Conservation (phyloP, 768 basidiomycete genomes). For the Mycena filopes region DNA sequence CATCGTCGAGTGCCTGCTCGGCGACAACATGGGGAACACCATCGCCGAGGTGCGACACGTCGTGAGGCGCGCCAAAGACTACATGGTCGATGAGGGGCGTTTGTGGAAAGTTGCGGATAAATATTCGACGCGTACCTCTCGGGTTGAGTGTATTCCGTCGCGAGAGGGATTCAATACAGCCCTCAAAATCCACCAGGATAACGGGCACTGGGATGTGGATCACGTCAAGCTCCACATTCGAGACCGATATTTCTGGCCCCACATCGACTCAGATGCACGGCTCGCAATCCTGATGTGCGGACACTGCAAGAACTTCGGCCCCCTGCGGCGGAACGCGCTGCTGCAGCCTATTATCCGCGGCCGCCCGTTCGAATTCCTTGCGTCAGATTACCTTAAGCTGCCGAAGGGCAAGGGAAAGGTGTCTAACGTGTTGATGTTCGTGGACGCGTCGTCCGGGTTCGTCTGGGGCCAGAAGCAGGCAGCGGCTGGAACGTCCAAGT, state of each 20-base stretch:
- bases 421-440: neutral
- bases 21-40: no score
- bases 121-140: neutral
- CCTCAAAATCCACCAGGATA: slow-evolving; percentile 17
- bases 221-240: slow-evolving; percentile 28
- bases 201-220: slow-evolving; percentile 38
- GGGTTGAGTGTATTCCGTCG: slow-evolving; percentile 13
- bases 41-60: neutral
- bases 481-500: neutral
- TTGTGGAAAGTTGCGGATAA: slow-evolving; percentile 22
- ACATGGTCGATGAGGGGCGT: slow-evolving; percentile 7
- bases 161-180: slow-evolving; percentile 12
- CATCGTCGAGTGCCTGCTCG: slow-evolving; percentile 9
- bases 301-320: slow-evolving; percentile 40
- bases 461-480: slow-evolving; percentile 13
- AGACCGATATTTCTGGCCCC: slow-evolving; percentile 30
- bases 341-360: slow-evolving; percentile 39
- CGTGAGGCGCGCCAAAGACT: slow-evolving; percentile 1
- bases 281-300: slow-evolving; percentile 36
- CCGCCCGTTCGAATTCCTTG: slow-evolving; percentile 41
- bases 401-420: slow-evolving; percentile 4
- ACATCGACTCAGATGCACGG: slow-evolving; percentile 33
- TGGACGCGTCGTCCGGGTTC: neutral
- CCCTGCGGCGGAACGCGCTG: slow-evolving; percentile 33
- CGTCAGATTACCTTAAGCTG: slow-evolving; percentile 38